Evolutionary conservation across 352 stramenopile genomes (phyloP).

Genomic region (Saprolegnia diclina): DNA sequence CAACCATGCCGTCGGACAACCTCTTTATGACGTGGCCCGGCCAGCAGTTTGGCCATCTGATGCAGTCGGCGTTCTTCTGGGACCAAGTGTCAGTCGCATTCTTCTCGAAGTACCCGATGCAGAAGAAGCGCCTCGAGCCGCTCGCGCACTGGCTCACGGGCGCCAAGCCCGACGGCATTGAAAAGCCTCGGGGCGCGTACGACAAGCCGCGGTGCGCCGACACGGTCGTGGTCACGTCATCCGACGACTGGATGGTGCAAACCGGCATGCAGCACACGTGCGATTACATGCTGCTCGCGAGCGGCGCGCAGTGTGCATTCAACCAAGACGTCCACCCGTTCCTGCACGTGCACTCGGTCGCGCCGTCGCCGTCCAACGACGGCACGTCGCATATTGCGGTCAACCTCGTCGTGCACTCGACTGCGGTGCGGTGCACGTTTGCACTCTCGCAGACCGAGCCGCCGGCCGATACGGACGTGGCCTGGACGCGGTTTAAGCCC

Average conservation of each 20-base stretch:
- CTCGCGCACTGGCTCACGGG: conserved; percentile 62
- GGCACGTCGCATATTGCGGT: conserved; percentile 22
- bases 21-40: conserved; percentile 79
- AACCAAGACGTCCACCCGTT: conserved; percentile 38
- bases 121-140: conserved; percentile 68
- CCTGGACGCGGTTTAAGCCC: conserved; percentile 59
- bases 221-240: conserved; percentile 35
- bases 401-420: conserved; percentile 40
- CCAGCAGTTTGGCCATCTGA: conserved; percentile 53
- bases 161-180: conserved; percentile 58
- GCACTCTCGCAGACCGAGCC: conserved; percentile 18
- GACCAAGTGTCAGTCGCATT: conserved; percentile 61
- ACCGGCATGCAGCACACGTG: conserved; percentile 62
- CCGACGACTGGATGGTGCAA: conserved; percentile 36
- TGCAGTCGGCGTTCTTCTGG: conserved; percentile 80
- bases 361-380: not conserved
- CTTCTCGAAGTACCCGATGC: conserved; percentile 51
- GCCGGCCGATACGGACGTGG: not conserved
- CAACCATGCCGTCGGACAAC: conserved; percentile 34
- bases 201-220: conserved; percentile 44
- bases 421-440: conserved; percentile 31
- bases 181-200: conserved; percentile 39
- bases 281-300: conserved; percentile 74
- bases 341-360: conserved; percentile 8
- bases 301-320: conserved; percentile 43